These are phyloP conservation scores for Chytriomyces sp. DNA, from an alignment of 192 early-diverging fungal genomes.

Conservation along the genomic window DNA sequence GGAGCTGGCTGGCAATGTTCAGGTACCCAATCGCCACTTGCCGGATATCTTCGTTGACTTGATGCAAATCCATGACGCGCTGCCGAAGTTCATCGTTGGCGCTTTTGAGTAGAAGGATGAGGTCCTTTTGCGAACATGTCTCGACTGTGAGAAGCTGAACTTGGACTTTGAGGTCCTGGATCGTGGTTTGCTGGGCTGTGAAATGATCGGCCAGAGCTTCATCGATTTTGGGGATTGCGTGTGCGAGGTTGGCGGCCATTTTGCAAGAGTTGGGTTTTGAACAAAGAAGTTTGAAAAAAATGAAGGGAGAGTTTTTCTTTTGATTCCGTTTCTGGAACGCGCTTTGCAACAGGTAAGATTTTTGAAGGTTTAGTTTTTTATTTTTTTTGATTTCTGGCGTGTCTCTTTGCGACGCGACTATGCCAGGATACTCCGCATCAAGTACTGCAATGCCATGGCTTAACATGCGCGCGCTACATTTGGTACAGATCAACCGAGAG, in stretches of 20 bases:
- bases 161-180: constrained; percentile 2
- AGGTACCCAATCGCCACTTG: not conserved
- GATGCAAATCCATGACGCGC: not conserved
- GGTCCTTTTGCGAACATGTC: not conserved
- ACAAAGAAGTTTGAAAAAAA: no score
- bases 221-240: not conserved
- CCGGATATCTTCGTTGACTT: constrained; percentile 21
- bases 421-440: constrained; percentile 11
- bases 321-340: no score
- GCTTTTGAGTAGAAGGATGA: constrained; percentile 13
- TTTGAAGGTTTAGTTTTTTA: not conserved
- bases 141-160: constrained; percentile 11
- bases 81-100: not conserved
- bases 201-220: not conserved
- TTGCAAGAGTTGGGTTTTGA: not conserved
- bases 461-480: not conserved
- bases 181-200: constrained; percentile 1
- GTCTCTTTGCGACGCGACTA: not conserved
- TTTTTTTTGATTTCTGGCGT: not conserved
- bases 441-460: not conserved
- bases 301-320: no score
- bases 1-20: constrained; percentile 17
- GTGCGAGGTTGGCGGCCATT: not conserved
- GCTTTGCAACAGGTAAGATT: not conserved
- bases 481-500: not conserved